Evolutionary conservation across 345 rosid genomes (phyloP).

Genomic region (Hirschfeldia incana): DNA sequence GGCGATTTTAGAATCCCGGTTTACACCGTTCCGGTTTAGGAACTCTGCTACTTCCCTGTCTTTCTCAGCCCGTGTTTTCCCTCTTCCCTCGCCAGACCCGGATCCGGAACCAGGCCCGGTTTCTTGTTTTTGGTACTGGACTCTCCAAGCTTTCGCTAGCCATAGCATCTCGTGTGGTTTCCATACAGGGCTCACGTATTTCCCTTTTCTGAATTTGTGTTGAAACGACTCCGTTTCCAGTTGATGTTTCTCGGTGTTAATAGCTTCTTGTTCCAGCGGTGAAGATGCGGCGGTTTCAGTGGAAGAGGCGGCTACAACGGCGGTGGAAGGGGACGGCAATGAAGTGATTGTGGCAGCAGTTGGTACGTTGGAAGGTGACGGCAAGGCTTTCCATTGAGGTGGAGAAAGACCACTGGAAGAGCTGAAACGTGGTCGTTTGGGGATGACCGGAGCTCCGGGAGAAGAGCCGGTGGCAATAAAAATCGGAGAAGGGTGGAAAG

Average conservation of each 20-base stretch:
- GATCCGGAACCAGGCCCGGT: conserved; percentile 45
- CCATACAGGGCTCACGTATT: conserved; percentile 98
- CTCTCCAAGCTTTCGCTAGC: conserved; percentile 93
- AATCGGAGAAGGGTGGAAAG: conserved; percentile 58
- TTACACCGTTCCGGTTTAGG: conserved; percentile 72
- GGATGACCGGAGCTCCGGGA: conserved; percentile 46
- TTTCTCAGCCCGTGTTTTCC: conserved; percentile 91
- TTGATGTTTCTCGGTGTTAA: conserved; percentile 51
- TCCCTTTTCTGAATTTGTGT: conserved; percentile 81
- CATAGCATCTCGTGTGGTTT: conserved; percentile 97
- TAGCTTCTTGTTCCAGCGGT: conserved; percentile 67
- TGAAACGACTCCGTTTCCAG: conserved; percentile 53
- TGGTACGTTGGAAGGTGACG: conserved; percentile 45
- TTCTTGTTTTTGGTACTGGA: conserved; percentile 59
- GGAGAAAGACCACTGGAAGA: conserved; percentile 36
- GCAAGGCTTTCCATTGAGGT: conserved; percentile 76
- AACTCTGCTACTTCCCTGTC: conserved; percentile 94
- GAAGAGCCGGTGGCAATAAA: conserved; percentile 58
- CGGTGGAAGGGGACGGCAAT: conserved; percentile 42
- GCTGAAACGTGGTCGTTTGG: conserved; percentile 70
- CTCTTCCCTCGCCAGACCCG: conserved; percentile 54
- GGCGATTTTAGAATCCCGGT: conserved; percentile 89
- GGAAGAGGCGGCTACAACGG: conserved; percentile 59
- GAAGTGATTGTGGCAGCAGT: conserved; percentile 44
- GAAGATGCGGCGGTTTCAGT: conserved; percentile 81